Base-by-base conservation (phyloP, 257 asterid genomes). In the Mentha longifolia region DNA sequence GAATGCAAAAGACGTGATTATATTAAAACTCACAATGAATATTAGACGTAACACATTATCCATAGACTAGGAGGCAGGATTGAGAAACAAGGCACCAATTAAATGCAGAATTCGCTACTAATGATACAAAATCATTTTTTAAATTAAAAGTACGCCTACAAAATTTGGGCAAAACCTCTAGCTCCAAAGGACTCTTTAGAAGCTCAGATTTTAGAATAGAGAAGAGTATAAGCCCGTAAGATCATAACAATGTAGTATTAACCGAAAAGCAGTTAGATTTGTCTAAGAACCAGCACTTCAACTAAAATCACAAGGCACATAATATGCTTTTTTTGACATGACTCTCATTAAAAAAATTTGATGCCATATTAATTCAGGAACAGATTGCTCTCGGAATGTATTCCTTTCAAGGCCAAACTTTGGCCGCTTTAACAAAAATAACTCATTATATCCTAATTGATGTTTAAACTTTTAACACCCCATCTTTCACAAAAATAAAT, bases 221-320 rank as follows among this genome's bases (percentile, higher is more conserved):
- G 9, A 37, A 37, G 42, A 54, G 54, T 25, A 25, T 25, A 50
- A 43, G 19, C 61, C 68, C 62, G 12, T 67, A 33, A 33, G 69
- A 68, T 25, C 49, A 65, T 14, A n/a, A 49, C 52, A 56, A 20
- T 3, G 5, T 8, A 12, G 65, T 28, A 52, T 51, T 51, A 60
- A 46, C n/a, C n/a, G n/a, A 37, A 37, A 5, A 37, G 42, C 71
- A 50, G 55, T 54, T 31, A 16, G 55, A 59, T 50, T 49, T 73
- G 63, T 50, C 39, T 49, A 22, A 56, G 37, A 9, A 37, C 51
- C 45, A 16, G 35, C 47, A 30, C 47, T 33, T 46, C 15, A 41
- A 45, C 50, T 20, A 41, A 46, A 45, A 42, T 12, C 67, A 54
- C 13, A 35, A 61, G 20, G 6, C 56, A 49, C 25, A 54, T 20